A percentile compares a stretch with the other conserved stretches of the same genome.
Evolutionary conservation across 805 yeast genomes (phyloP).

Genomic region (Teunomyces tritomae): DNA sequence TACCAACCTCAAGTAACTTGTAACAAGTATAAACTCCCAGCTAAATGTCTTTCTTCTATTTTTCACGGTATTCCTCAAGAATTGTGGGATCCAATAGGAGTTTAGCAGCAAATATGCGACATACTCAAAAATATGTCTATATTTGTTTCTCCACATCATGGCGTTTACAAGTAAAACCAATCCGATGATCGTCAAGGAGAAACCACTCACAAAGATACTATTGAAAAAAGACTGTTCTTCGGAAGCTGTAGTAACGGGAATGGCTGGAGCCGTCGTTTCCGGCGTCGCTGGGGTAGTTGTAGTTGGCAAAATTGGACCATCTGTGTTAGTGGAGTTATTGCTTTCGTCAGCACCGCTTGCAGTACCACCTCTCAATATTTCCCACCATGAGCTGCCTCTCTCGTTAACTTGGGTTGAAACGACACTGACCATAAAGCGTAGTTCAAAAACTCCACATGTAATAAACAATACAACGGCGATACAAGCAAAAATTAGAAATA

Average conservation of each 20-base stretch:
- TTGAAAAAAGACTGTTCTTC: conserved; percentile 23
- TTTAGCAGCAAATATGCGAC: conserved; percentile 49
- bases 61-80: conserved; percentile 68
- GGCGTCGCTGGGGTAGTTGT: conserved; percentile 8
- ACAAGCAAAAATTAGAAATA: conserved; percentile 67
- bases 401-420: conserved; percentile 72
- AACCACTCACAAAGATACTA: conserved; percentile 25
- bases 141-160: conserved; percentile 57
- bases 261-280: conserved; percentile 9
- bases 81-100: conserved; percentile 89
- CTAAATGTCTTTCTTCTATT: conserved; percentile 62
- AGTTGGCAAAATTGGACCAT: background rate
- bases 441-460: conserved; percentile 70
- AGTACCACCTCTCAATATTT: conserved; percentile 54
- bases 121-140: conserved; percentile 59
- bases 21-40: conserved; percentile 76
- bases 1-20: conserved; percentile 55
- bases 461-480: conserved; percentile 68
- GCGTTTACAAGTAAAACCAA: conserved; percentile 55
- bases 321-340: background rate
- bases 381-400: conserved; percentile 61
- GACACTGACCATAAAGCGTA: conserved; percentile 67
- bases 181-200: conserved; percentile 24
- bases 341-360: background rate
- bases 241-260: conserved; percentile 8